Evolutionary conservation across 257 asterid genomes (phyloP).

Genomic region (Avicennia marina): DNA sequence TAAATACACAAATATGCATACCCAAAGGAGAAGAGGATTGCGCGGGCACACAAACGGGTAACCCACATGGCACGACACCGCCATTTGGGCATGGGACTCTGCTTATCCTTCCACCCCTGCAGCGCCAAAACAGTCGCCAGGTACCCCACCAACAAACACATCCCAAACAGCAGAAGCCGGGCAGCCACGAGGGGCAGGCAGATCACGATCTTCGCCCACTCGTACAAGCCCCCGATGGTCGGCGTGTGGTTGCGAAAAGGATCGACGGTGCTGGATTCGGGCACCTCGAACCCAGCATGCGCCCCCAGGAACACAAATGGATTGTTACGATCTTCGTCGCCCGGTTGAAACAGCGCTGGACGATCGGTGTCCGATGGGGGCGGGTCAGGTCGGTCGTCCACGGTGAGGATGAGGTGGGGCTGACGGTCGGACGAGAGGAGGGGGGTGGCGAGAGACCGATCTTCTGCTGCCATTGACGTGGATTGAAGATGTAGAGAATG

Average conservation of each 20-base stretch:
- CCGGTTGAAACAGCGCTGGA: constrained; percentile 20
- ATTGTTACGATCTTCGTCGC: constrained; percentile 27
- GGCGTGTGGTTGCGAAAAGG: constrained; percentile 76
- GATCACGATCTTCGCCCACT: constrained; percentile 77
- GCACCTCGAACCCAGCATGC: constrained; percentile 46
- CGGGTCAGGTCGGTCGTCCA: constrained; percentile 27
- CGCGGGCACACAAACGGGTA: constrained; percentile 70
- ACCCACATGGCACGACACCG: constrained; percentile 79
- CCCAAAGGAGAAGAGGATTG: constrained; percentile 91
- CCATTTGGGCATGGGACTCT: constrained; percentile 87
- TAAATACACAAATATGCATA: constrained; percentile 27
- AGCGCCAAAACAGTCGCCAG: constrained; percentile 56
- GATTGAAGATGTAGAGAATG: constrained; percentile 12
- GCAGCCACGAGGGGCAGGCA: constrained; percentile 65
- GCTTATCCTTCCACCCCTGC: constrained; percentile 75
- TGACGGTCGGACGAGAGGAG: constrained; percentile 35
- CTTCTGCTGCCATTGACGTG: constrained; percentile 29
- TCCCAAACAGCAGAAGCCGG: constrained; percentile 63
- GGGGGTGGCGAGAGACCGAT: constrained; percentile 52
- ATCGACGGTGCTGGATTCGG: constrained; percentile 63
- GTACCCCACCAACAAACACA: constrained; percentile 64
- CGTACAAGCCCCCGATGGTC: constrained; percentile 69
- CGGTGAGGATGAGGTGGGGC: constrained; percentile 49
- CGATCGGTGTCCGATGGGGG: constrained; percentile 11
- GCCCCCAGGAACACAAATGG: constrained; percentile 70